Evolutionary conservation across 805 yeast genomes (phyloP), one percentile per base, ranked within the genome.

Genomic region (Metschnikowia picachoensis): DNA sequence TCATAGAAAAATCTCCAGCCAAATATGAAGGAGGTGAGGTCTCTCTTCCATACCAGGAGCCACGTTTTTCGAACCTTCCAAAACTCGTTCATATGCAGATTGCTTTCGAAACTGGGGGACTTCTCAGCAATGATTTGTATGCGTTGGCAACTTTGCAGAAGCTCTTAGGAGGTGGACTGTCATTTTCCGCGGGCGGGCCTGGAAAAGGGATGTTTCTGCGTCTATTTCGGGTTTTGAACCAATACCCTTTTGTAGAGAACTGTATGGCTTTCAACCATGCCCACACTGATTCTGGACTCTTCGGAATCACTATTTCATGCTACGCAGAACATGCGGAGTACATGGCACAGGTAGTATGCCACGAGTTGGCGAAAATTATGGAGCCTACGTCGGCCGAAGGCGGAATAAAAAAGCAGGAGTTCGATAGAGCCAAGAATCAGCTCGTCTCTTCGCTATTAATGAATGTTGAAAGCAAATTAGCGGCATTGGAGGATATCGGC

Each of bases 121-220:
- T 90, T 30, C 78, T 80, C 42, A 83, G 86, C 60, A 88, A 87
- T 15, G 97, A 94, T 57, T 81, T 91, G 37, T 94, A 94, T 60
- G 95, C 96, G 1, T 71, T 90, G 34, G 97, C 98, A 2, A 82
- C 90, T 1, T 73, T 94, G 47, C 98, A 94, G 63, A 88, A 91
- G 49, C 72, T 92, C 17, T 70, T 94, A 12, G 99, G 99, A 36
- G 97, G 98, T 32, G 99, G 98, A 47, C 95, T 97, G 5, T 90
- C 98, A 1, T 94, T 94, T 61, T 84, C 95, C 15, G 98, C 99
- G 9, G 99, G 99, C 54, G 99, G 99, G 0, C 99, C 99, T 14
- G 99, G 99, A 44, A 94, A 94, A 66, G 99, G 99, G 4, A 91
- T 94, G 98, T 94, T 90, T 64, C 88, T 97, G 4, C 77, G 98